Evolutionary conservation across 129 eudicot species (phyloP), one percentile per base, ranked within the genome.

Genomic region (Centrapalus pauciflorus): DNA sequence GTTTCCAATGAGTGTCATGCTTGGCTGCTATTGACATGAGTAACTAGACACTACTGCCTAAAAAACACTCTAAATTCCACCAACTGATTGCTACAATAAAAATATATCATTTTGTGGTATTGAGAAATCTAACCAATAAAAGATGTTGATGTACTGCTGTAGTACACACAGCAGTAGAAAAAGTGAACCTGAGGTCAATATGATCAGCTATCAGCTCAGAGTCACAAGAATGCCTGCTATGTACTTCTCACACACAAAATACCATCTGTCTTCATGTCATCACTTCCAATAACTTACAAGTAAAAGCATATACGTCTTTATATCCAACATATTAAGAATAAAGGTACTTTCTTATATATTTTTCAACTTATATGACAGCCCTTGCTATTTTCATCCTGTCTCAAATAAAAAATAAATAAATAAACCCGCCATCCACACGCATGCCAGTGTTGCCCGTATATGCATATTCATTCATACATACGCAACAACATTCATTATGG

Each of bases 401-500:
- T 3, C 14, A 19, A 19, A 41, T 41, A 16, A 41, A 41, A 41
- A 40, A 35, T 0, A 26, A 26, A 55, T 21, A 12, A 54, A 54
- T 0, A 7, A 64, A 25, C 21, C 50, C 16, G 24, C 14, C 34
- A 34, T 67, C 61, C 13, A 25, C 46, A 49, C 21, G 60, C 32
- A 66, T 0, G 61, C 17, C 27, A 35, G 49, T 54, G 73, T 67
- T 28, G 63, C 23, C 54, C 70, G 35, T 26, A 19, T 17, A 59
- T 33, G 4, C 25, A 64, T 26, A 46, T 5, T 16, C 9, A 21
- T 54, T 28, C 27, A 34, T 30, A 49, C n/a, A 65, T 2, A 45
- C 17, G 27, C 69, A 25, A 41, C 25, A 29, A 26, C 17, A 67
- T 25, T 9, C 50, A n/a, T n/a, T n/a, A n/a, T n/a, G n/a, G 10